These are phyloP conservation scores for Penicillium macrosclerotiorum DNA, from an alignment of 495 filamentous ascomycete genomes.

Conservation along the genomic window DNA sequence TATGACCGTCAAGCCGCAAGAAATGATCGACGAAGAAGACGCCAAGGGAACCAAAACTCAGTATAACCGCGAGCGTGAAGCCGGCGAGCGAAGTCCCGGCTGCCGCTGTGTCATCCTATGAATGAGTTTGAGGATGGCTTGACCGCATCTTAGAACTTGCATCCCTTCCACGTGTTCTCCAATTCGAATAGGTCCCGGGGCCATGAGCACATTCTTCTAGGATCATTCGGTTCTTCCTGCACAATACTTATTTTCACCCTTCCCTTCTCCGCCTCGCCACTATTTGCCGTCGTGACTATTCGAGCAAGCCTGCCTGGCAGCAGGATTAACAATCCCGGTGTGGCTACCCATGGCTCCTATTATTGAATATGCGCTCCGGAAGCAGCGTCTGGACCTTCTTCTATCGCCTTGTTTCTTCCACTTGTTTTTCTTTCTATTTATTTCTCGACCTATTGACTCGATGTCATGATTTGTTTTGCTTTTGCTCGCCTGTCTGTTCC, in stretches of 20 bases:
- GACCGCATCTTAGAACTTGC: no score
- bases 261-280: not conserved
- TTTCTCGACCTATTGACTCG: slow-evolving; percentile 6
- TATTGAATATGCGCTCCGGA: slow-evolving; percentile 19
- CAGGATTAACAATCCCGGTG: slow-evolving; percentile 11
- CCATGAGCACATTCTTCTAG: no score
- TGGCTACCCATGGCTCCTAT: not conserved
- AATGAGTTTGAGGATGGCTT: no score
- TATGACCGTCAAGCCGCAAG: slow-evolving; percentile 89
- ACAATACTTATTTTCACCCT: no score
- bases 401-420: not conserved
- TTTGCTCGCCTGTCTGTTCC: not conserved
- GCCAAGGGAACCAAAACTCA: slow-evolving; percentile 70
- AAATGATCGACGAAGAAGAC: slow-evolving; percentile 87
- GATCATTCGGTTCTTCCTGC: no score
- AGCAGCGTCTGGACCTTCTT: slow-evolving; percentile 23
- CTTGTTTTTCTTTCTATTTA: slow-evolving; percentile 7
- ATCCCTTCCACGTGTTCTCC: no score
- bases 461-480: slow-evolving; percentile 5
- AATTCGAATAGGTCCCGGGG: no score
- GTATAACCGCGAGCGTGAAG: slow-evolving; percentile 55
- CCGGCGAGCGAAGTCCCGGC: slow-evolving; percentile 61
- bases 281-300: slow-evolving; percentile 8
- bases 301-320: slow-evolving; percentile 17
- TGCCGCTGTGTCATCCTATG: slow-evolving; percentile 83